Evolutionary conservation across 352 stramenopile genomes (phyloP), one percentile per base, ranked within the genome.

Genomic region (Hyaloperonospora brassicae): DNA sequence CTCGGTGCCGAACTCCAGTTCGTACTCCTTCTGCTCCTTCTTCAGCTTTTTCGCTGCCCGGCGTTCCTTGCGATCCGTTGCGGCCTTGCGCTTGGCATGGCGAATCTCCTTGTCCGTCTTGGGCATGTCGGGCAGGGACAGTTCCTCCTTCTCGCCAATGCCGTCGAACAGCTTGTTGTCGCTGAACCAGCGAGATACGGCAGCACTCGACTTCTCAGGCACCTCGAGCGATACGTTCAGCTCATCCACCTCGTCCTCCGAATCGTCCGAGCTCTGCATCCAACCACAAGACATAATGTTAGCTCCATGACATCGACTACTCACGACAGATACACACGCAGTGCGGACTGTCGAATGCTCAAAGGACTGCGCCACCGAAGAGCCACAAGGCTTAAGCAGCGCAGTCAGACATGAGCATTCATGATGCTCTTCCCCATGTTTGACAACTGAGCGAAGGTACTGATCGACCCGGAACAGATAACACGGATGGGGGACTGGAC

Each of bases 81-180:
- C 93, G 49, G 98, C 98, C 55, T 97, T 87, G 14, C 96, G 84
- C 67, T 99, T 99, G 38, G 98, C 92, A 46, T 98, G 88, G 30
- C 97, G 95, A 53, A 97, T 93, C 61, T 98, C 80, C 65, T 99
- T 99, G 57, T 99, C 97, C 0, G 96, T 99, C 70, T 98, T 98
- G 0, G 96, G 96, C 88, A 99, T 98, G 9, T 84, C 80, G 0
- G 76, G 68, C 17, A 89, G 27, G 9, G 49, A 40, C 42, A 66
- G 14, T 0, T 59, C 59, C 2, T 87, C 70, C 39, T 83, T 81
- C 1, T 86, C 68, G 1, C 86, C 72, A 1, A 92, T 76, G 10
- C 75, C 75, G 0, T 89, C 79, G 30, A 94, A 94, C 0, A 94
- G 52, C 47, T 90, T 77, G 68, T 93, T 94, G 46, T 80, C 79